Evolutionary conservation across 2,329 filamentous ascomycete species (phyloP), one percentile per base, ranked within the genome.

Genomic region (Paracoccidioides lutzii): DNA sequence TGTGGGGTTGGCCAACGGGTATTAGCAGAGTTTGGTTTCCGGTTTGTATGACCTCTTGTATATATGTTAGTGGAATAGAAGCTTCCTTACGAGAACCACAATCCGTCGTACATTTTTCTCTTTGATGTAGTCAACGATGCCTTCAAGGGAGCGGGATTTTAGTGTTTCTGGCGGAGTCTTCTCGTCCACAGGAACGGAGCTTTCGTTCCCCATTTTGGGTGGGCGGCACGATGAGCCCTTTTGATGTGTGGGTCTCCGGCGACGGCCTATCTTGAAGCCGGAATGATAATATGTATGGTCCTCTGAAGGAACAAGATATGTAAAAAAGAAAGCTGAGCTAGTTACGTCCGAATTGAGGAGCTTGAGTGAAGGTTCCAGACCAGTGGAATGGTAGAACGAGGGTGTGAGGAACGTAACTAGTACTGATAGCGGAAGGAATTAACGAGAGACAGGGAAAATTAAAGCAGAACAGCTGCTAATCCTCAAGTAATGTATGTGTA

Each of bases 151-250:
- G 55, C 90, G 82, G 37, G 79, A 80, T 44, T 78, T 73, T 12
- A 97, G 78, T 0, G 82, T 87, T 54, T 76, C 67, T 1, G 91
- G 82, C 41, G 75, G 74, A 30, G 80, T 81, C 59, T 78, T 78
- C 59, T 86, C 82, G 65, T 84, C 80, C 60, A 90, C 70, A 54
- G 80, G 74, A 37, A 74, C 77, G 30, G 88, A 94, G 61, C 83
- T 78, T 67, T 95, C 88, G 70, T 95, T 89, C 57, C 90, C 90
- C 91, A 96, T 96, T 58, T 59, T 55, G 59, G 54, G 30, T n/a
- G 38, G 54, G 52, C 59, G 61, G 55, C 55, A 56, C 48, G 53
- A 59, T 57, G 57, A 55, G 33, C 56, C 52, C 32, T 60, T 55
- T 22, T 62, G 62, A 58, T 63, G 61, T 52, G 57, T 57, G 28